Conservation (phyloP, 2,329 filamentous ascomycete genomes). For the Arthroderma sp. region DNA sequence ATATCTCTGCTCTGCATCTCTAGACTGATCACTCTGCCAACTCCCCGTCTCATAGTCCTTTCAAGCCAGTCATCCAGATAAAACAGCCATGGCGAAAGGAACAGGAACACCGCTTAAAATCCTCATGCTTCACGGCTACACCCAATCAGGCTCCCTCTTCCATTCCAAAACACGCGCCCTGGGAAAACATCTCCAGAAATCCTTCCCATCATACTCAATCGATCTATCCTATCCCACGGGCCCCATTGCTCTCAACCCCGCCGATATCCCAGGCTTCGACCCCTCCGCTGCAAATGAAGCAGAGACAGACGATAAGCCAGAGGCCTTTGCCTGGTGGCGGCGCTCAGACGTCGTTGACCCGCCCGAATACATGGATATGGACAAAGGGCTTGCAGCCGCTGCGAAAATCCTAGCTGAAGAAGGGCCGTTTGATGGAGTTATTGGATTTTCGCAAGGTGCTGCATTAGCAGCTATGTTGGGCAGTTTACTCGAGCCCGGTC, state of each 20-base stretch:
- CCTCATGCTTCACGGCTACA: constrained; percentile 76
- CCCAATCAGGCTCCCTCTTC: constrained; percentile 78
- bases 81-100: constrained; percentile 2
- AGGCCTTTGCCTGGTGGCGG: constrained; percentile 76
- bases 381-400: constrained; percentile 52
- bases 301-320: constrained; percentile 36
- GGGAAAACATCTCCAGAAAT: constrained; percentile 64
- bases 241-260: constrained; percentile 48
- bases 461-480: constrained; percentile 61
- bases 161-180: constrained; percentile 77
- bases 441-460: constrained; percentile 74
- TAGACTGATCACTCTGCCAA: neutral
- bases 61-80: constrained; percentile 1
- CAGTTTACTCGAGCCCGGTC: constrained; percentile 49
- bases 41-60: neutral
- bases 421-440: constrained; percentile 61
- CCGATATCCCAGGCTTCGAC: constrained; percentile 58
- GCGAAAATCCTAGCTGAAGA: constrained; percentile 48
- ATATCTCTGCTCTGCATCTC: neutral
- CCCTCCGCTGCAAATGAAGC: constrained; percentile 27
- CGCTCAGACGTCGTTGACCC: constrained; percentile 48
- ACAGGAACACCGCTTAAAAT: constrained; percentile 40
- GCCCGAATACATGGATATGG: constrained; percentile 53
- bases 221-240: constrained; percentile 56
- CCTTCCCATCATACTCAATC: constrained; percentile 50